A percentile compares a stretch with the other conserved stretches of the same genome.
Evolutionary conservation across 345 rosid species (phyloP).

Genomic region (Excoecaria cochinchinensis): DNA sequence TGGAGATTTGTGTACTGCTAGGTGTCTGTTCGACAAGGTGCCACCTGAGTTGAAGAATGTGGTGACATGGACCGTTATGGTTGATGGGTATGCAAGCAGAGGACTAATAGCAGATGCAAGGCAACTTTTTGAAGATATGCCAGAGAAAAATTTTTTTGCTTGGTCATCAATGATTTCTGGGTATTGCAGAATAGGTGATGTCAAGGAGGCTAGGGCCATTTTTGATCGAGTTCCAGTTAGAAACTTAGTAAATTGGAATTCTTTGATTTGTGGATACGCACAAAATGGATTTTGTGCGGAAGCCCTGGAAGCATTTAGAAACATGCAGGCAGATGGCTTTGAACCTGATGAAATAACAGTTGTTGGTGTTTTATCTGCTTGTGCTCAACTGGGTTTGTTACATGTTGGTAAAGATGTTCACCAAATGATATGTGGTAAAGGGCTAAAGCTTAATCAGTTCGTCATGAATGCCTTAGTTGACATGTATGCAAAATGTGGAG

Average conservation of each 20-base stretch:
- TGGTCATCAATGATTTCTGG: constrained; percentile 88
- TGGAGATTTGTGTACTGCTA: constrained; percentile 51
- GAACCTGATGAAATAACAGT: constrained; percentile 65
- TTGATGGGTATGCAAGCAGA: constrained; percentile 53
- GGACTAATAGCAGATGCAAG: constrained; percentile 60
- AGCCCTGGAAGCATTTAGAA: constrained; percentile 51
- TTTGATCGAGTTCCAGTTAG: constrained; percentile 45
- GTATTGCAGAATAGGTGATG: constrained; percentile 56
- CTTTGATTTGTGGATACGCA: constrained; percentile 62
- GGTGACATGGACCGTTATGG: constrained; percentile 75
- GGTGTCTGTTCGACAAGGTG: constrained; percentile 53
- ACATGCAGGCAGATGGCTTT: constrained; percentile 30
- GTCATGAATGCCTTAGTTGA: constrained; percentile 53
- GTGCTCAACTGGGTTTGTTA: constrained; percentile 64
- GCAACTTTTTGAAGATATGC: constrained; percentile 57
- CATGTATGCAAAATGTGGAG: constrained; percentile 83
- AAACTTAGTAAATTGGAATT: constrained; percentile 73
- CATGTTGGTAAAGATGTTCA: constrained; percentile 65
- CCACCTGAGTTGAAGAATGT: constrained; percentile 55
- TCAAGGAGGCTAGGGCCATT: constrained; percentile 46
- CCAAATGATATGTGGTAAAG: constrained; percentile 31
- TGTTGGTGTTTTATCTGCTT: constrained; percentile 63
- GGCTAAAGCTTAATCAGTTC: constrained; percentile 51
- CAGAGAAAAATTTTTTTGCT: constrained; percentile 56
- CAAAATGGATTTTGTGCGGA: constrained; percentile 56